phyloP scores from a whole-genome alignment of 441 rosid species.

The Brassica balearica region DNA sequence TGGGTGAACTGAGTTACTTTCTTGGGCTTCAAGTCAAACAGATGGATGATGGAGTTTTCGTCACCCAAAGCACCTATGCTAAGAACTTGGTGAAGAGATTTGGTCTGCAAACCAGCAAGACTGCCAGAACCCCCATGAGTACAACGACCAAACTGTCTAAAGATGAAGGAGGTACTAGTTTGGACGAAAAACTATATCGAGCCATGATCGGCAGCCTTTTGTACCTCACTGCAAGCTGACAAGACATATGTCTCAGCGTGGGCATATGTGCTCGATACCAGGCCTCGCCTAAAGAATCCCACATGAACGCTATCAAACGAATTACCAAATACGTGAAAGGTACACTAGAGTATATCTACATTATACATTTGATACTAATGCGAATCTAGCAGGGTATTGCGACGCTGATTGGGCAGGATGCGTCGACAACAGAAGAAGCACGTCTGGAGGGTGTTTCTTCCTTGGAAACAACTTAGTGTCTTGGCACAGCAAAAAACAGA shows the following conservation, averaged over 20 bases:
- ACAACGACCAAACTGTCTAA: background rate
- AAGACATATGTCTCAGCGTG: background rate
- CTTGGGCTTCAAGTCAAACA: background rate
- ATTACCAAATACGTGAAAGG: background rate
- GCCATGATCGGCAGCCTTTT: background rate
- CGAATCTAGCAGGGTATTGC: too few species aligned
- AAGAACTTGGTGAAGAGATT: background rate
- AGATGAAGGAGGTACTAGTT: too few species aligned
- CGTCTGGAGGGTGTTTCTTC: too few species aligned
- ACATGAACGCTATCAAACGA: background rate
- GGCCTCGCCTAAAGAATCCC: background rate
- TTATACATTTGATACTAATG: too few species aligned
- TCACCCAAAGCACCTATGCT: background rate
- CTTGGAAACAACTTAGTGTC: too few species aligned
- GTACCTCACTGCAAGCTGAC: background rate
- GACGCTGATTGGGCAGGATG: too few species aligned
- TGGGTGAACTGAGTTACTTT: background rate
- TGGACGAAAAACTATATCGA: background rate
- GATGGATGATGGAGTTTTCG: background rate
- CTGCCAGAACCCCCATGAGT: background rate
- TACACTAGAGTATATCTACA: too few species aligned
- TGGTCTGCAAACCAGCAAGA: background rate
- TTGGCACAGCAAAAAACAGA: too few species aligned
- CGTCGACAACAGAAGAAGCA: too few species aligned
- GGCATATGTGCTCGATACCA: background rate